Evolutionary conservation across 1,139 yeast genomes (phyloP).

Genomic region (Protomyces arabidopsidicola): DNA sequence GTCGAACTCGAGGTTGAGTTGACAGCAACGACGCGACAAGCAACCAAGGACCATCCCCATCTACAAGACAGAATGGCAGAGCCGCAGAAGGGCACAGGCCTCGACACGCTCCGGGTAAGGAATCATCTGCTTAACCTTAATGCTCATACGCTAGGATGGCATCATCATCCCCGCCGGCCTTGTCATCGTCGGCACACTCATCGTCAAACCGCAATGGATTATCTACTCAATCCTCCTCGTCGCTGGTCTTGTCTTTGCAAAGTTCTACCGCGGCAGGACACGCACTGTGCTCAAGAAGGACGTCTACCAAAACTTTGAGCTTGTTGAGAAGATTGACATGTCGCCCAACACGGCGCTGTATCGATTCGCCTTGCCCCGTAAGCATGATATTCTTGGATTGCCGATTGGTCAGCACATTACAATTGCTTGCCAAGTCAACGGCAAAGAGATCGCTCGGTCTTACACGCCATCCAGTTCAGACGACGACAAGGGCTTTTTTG

Average conservation of each 20-base stretch:
- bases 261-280: constrained; percentile 38
- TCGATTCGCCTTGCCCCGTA: constrained; percentile 75
- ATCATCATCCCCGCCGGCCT: constrained; percentile 39
- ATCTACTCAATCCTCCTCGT: constrained; percentile 36
- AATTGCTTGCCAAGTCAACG: constrained; percentile 67
- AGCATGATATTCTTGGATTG: constrained; percentile 72
- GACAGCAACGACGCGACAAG: neutral
- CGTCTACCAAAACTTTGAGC: constrained; percentile 73
- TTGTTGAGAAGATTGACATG: constrained; percentile 61
- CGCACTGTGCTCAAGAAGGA: constrained; percentile 58
- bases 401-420: constrained; percentile 79
- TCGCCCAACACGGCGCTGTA: constrained; percentile 31
- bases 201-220: constrained; percentile 36
- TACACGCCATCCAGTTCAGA: constrained; percentile 93
- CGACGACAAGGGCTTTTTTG: constrained; percentile 76
- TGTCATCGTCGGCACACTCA: constrained; percentile 38
- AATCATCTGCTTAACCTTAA: neutral
- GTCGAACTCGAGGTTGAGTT: neutral
- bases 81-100: constrained; percentile 21
- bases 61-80: constrained; percentile 1
- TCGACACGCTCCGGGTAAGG: constrained; percentile 21
- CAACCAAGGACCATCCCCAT: neutral
- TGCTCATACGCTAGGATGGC: constrained; percentile 35
- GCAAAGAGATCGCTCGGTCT: constrained; percentile 80
- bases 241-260: constrained; percentile 35